Conservation (phyloP, 805 yeast genomes). For the Kodamaea restingae region DNA sequence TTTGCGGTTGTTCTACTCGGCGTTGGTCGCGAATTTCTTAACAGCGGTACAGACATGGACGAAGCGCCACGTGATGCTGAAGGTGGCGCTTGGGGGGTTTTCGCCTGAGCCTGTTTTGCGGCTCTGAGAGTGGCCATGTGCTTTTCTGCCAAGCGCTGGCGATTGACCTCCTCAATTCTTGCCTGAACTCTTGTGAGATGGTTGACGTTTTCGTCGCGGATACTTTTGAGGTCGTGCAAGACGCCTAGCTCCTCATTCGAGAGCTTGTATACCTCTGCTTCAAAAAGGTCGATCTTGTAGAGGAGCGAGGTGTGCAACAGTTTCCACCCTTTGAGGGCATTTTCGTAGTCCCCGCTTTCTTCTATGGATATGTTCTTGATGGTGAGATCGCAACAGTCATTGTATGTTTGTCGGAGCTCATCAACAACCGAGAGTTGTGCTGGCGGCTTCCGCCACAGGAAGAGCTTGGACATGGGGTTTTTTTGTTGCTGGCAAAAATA, state of each 20-base stretch:
- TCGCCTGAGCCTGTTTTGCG: constrained; percentile 5
- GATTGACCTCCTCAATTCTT: constrained; percentile 34
- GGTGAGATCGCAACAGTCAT: constrained; percentile 57
- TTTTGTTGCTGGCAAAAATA: no score
- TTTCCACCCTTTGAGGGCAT: constrained; percentile 71
- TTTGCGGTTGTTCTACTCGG: neutral
- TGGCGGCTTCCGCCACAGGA: constrained; percentile 46
- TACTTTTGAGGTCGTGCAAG: constrained; percentile 30
- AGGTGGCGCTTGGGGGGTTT: neutral
- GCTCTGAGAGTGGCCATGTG: constrained; percentile 13
- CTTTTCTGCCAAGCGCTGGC: constrained; percentile 17
- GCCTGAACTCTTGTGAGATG: constrained; percentile 40
- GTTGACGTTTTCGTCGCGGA: constrained; percentile 41
- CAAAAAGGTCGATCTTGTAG: constrained; percentile 53
- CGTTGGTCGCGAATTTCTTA: constrained; percentile 12
- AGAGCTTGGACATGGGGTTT: constrained; percentile 9
- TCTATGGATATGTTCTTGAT: constrained; percentile 56
- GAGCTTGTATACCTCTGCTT: constrained; percentile 31
- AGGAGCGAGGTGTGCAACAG: constrained; percentile 59
- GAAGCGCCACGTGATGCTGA: constrained; percentile 5
- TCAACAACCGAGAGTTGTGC: constrained; percentile 49
- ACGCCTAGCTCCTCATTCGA: constrained; percentile 22
- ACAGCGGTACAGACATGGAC: constrained; percentile 17
- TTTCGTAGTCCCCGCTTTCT: constrained; percentile 47
- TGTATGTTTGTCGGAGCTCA: constrained; percentile 56